Percentiles rank a stretch among this genome's conserved stretches.
Evolutionary conservation across 805 yeast species (phyloP).

Genomic region (Lachancea meyersii): DNA sequence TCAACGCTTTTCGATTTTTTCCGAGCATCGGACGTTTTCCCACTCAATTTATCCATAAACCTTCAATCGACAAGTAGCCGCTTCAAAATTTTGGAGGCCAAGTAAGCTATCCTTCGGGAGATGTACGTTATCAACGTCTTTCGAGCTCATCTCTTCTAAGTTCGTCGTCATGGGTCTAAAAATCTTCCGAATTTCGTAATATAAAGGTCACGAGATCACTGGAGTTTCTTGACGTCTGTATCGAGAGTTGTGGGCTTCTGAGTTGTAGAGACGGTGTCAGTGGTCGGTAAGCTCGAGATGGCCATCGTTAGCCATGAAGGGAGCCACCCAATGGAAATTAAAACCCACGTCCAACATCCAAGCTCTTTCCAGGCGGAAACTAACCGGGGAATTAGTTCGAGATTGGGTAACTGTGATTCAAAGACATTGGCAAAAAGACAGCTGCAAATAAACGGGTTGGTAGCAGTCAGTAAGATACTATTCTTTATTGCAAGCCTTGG

Average conservation of each 20-base stretch:
- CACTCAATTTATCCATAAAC: conserved; percentile 12
- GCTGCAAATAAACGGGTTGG: conserved; percentile 48
- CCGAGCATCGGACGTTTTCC: conserved; percentile 8
- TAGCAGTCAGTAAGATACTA: conserved; percentile 34
- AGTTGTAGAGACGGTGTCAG: not conserved
- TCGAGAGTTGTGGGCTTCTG: not conserved
- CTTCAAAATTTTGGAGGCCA: not conserved
- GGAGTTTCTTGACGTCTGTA: not conserved
- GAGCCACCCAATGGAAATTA: conserved; percentile 68
- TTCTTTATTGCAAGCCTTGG: conserved; percentile 24
- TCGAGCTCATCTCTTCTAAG: not conserved
- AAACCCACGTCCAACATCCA: conserved; percentile 82
- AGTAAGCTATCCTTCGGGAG: not conserved
- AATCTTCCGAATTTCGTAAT: no score
- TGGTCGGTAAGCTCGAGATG: conserved; percentile 17
- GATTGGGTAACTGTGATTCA: conserved; percentile 34
- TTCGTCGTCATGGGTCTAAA: conserved; percentile 1
- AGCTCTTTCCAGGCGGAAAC: conserved; percentile 59
- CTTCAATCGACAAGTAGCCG: not conserved
- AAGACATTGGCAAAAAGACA: conserved; percentile 29
- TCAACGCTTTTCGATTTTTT: conserved; percentile 12
- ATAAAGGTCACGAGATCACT: conserved; percentile 5
- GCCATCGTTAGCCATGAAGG: conserved; percentile 64
- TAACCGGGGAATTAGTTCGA: conserved; percentile 43
- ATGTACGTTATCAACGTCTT: not conserved